These are phyloP conservation scores for Magnaporthiopsis rhizophila DNA, from an alignment of 2,329 filamentous ascomycete genomes.

Conservation along the genomic window DNA sequence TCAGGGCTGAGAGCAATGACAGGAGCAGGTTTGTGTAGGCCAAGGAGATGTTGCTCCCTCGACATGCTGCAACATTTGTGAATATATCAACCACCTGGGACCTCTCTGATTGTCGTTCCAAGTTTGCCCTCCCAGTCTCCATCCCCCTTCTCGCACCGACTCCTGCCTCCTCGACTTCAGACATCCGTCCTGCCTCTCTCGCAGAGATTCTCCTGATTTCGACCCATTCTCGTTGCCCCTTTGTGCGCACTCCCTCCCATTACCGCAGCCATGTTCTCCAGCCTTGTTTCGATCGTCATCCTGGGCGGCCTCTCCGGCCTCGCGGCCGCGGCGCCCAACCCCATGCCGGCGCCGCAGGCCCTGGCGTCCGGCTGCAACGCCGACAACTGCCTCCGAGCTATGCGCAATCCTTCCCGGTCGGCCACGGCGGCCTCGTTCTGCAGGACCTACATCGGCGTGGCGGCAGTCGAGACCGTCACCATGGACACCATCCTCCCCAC, in stretches of 20 bases:
- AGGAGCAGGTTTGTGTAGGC: no score
- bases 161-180: background rate
- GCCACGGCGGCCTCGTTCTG: conserved; percentile 25
- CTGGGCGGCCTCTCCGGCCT: no score
- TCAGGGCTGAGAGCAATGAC: background rate
- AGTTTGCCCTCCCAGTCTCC: background rate
- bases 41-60: background rate
- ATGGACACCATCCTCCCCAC: no score
- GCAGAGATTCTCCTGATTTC: no score
- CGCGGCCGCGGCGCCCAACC: no score
- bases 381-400: conserved; percentile 30
- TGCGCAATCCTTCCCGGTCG: conserved; percentile 24
- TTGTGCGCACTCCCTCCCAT: no score
- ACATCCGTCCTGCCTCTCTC: background rate
- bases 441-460: conserved; percentile 14
- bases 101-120: background rate
- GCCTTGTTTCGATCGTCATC: no score
- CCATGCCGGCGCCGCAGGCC: no score
- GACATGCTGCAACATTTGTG: background rate
- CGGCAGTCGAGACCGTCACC: no score
- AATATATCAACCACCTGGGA: background rate
- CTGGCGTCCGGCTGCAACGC: conserved; percentile 11
- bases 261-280: no score
- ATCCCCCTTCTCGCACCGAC: background rate
- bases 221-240: no score